phyloP scores from a whole-genome alignment of 2,329 filamentous ascomycete species.

The Paracoccidioides lutzii region DNA sequence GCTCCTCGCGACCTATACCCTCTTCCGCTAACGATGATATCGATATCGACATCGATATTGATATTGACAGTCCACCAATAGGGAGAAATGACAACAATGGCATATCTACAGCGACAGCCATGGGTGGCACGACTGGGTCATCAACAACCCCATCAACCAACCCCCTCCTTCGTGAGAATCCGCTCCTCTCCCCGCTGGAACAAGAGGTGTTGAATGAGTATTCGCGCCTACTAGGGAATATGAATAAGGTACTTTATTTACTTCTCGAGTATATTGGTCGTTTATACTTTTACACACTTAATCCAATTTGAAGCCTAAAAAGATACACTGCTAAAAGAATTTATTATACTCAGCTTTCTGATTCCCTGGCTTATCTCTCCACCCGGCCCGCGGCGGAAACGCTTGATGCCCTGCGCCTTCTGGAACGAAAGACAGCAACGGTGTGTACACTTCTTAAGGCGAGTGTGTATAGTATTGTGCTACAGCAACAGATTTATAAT shows the following conservation, averaged over 20 bases:
- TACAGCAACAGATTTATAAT: constrained; percentile 90
- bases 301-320: neutral
- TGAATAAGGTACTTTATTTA: constrained; percentile 56
- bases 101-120: neutral
- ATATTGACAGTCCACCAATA: neutral
- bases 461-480: constrained; percentile 94
- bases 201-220: constrained; percentile 95
- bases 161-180: constrained; percentile 27
- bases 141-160: constrained; percentile 15
- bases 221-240: constrained; percentile 69
- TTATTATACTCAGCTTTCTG: constrained; percentile 18
- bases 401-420: constrained; percentile 62
- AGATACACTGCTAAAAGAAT: neutral
- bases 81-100: neutral
- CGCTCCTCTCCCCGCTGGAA: constrained; percentile 58
- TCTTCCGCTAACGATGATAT: constrained; percentile 22
- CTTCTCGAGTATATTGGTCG: neutral
- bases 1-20: neutral
- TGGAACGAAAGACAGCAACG: constrained; percentile 88
- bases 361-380: constrained; percentile 43
- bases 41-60: constrained; percentile 28
- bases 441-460: constrained; percentile 95
- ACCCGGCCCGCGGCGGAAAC: constrained; percentile 60
- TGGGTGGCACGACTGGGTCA: neutral
- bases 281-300: neutral